Percentiles rank a stretch among this genome's conserved stretches.
Evolutionary conservation across 2,329 filamentous ascomycete genomes (phyloP).

Genomic region (Cytospora schulzeri): DNA sequence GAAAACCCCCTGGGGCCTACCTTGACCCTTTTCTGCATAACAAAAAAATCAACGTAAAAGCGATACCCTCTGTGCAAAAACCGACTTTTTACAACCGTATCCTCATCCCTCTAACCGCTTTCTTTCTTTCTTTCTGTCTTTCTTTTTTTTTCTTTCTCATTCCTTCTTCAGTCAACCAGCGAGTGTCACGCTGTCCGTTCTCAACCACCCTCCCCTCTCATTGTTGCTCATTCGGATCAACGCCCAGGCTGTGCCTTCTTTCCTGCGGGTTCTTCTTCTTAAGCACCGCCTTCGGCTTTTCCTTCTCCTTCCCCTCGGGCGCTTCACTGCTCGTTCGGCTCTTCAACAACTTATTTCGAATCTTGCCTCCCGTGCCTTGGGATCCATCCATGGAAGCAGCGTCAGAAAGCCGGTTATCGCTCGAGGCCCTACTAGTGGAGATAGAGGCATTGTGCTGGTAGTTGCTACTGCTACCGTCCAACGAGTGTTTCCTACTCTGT

Average conservation of each 20-base stretch:
- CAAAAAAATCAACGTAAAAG: too few relatives aligned
- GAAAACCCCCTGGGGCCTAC: conserved; percentile 1
- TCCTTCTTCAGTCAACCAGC: too few relatives aligned
- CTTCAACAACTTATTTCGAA: conserved; percentile 30
- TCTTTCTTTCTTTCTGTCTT: not conserved
- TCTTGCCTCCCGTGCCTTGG: conserved; percentile 22
- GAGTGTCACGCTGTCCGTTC: not conserved
- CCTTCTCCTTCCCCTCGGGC: conserved; percentile 5
- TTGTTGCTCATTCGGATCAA: conserved; percentile 20
- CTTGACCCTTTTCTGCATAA: conserved; percentile 3
- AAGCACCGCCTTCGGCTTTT: conserved; percentile 26
- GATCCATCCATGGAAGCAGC: conserved; percentile 33
- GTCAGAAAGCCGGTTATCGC: conserved; percentile 39
- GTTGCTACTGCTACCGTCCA: conserved; percentile 9
- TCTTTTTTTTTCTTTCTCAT: not conserved
- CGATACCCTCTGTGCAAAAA: not conserved
- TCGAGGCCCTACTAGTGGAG: conserved; percentile 37
- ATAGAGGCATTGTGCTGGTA: conserved; percentile 16
- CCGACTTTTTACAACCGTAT: not conserved
- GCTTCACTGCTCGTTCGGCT: conserved; percentile 20
- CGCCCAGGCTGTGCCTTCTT: conserved; percentile 31
- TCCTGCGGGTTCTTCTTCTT: conserved; percentile 34
- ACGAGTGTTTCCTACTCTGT: conserved; percentile 31
- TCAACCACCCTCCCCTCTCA: not conserved
- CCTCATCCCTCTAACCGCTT: not conserved